Evolutionary conservation across 1,139 yeast species (phyloP).

Genomic region (Pneumocystis oryctolagi): DNA sequence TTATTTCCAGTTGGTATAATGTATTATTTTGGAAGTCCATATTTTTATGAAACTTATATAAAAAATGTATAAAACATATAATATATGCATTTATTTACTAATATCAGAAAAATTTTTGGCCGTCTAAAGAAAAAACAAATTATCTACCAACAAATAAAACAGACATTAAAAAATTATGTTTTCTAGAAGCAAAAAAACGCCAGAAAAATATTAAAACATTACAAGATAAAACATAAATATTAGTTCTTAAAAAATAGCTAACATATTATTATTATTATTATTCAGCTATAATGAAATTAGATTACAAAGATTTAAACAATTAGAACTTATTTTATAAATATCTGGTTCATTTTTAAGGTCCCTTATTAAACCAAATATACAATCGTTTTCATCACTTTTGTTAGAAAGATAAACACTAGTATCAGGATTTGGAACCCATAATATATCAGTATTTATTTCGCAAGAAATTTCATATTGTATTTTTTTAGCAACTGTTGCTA

Average conservation of each 20-base stretch:
- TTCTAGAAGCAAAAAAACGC: not conserved
- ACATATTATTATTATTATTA: not conserved
- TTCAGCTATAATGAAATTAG: not conserved
- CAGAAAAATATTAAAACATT: not conserved
- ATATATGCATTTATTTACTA: not conserved
- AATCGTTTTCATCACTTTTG: not conserved
- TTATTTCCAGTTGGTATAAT: not conserved
- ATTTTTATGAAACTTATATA: not conserved
- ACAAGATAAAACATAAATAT: not conserved
- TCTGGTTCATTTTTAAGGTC: not conserved
- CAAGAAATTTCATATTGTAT: not conserved
- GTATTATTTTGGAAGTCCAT: not conserved
- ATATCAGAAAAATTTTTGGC: not conserved
- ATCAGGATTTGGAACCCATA: not conserved
- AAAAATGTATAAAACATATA: not conserved
- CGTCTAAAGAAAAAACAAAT: not conserved
- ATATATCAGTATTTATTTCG: not conserved
- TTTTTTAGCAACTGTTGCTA: not conserved
- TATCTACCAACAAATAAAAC: not conserved
- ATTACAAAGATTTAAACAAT: not conserved
- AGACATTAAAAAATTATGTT: not conserved
- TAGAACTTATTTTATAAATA: not conserved
- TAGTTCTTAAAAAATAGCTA: not conserved
- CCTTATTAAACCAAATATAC: not conserved
- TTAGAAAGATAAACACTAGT: not conserved